Evolutionary conservation across 805 yeast species (phyloP).

Genomic region (Schizosaccharomyces osmophilus): DNA sequence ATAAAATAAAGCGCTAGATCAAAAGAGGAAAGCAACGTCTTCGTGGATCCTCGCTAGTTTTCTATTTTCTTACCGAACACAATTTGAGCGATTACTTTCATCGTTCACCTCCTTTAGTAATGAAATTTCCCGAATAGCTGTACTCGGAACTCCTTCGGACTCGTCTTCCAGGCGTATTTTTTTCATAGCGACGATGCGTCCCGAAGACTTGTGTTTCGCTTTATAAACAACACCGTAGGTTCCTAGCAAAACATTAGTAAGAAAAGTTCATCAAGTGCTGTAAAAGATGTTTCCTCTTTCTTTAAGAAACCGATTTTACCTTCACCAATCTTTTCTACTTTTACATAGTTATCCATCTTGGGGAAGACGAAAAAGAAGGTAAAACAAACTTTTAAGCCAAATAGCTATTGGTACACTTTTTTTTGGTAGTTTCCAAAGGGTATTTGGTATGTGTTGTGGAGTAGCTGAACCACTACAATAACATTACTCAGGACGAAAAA

Average conservation of each 20-base stretch:
- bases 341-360: constrained; percentile 68
- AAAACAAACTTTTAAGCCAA: too few relatives aligned
- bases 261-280: background rate
- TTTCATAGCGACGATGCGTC: constrained; percentile 84
- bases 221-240: constrained; percentile 96
- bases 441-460: too few relatives aligned
- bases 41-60: background rate
- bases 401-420: background rate
- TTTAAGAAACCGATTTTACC: constrained; percentile 23
- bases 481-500: too few relatives aligned
- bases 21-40: background rate
- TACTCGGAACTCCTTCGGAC: constrained; percentile 95
- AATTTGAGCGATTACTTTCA: constrained; percentile 57
- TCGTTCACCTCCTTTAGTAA: constrained; percentile 79
- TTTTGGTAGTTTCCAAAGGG: background rate
- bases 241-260: constrained; percentile 18
- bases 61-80: background rate
- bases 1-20: background rate
- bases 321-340: constrained; percentile 90
- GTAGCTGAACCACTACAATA: too few relatives aligned
- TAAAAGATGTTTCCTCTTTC: background rate
- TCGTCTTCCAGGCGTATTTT: constrained; percentile 89
- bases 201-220: constrained; percentile 58
- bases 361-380: too few relatives aligned
- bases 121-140: constrained; percentile 91